These are phyloP conservation scores for Coix lacrymajobi DNA, from an alignment of 176 grass and related monocot species.

Conservation along the genomic window DNA sequence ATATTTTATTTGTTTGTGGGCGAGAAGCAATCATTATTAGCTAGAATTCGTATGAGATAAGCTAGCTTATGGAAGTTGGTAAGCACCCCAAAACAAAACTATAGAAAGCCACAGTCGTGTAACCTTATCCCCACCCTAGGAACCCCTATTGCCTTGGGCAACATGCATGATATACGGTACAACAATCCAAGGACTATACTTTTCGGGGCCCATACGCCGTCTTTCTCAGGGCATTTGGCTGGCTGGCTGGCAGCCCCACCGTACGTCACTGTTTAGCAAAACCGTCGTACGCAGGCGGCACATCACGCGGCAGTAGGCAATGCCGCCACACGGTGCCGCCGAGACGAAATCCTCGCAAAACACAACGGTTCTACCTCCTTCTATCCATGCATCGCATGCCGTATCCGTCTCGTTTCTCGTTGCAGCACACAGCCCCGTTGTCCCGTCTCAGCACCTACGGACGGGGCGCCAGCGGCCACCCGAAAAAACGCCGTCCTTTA, in stretches of 20 bases:
- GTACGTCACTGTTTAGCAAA: constrained; percentile 14
- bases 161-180: not conserved
- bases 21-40: too few relatives aligned
- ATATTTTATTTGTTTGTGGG: too few relatives aligned
- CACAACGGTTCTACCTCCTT: not conserved
- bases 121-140: constrained; percentile 12
- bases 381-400: not conserved
- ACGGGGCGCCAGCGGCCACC: not conserved
- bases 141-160: not conserved
- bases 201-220: constrained; percentile 34
- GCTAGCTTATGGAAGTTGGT: constrained; percentile 7
- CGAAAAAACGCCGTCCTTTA: not conserved
- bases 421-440: not conserved
- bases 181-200: not conserved
- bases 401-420: constrained; percentile 13
- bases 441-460: not conserved
- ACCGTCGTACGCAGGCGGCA: not conserved
- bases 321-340: not conserved
- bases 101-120: not conserved
- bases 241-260: not conserved
- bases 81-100: not conserved
- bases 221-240: constrained; percentile 21
- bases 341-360: not conserved
- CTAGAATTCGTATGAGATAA: too few relatives aligned
- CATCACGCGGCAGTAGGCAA: not conserved